A percentile compares a stretch with the other conserved stretches of the same genome.
Evolutionary conservation across 768 basidiomycete genomes (phyloP).

Genomic region (Leucocoprinus leucothites): DNA sequence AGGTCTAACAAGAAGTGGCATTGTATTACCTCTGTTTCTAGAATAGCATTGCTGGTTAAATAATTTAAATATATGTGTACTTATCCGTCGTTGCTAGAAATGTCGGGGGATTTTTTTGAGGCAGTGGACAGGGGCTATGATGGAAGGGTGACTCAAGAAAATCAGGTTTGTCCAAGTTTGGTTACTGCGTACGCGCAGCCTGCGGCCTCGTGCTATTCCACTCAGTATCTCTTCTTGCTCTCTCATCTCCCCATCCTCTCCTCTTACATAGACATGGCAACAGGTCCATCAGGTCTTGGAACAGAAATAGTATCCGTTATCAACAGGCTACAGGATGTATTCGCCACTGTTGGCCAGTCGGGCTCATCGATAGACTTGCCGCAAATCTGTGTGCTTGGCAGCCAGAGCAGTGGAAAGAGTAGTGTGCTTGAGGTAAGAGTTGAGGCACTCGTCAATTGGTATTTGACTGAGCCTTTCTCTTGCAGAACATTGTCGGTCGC

Average conservation of each 20-base stretch:
- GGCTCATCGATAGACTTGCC: constrained; percentile 83
- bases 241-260: constrained; percentile 16
- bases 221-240: constrained; percentile 11
- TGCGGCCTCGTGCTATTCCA: constrained; percentile 4
- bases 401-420: constrained; percentile 93
- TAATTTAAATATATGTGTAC: too few relatives aligned
- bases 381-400: constrained; percentile 88
- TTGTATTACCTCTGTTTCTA: too few relatives aligned
- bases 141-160: not conserved
- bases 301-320: constrained; percentile 77
- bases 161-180: constrained; percentile 10
- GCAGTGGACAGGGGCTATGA: too few relatives aligned
- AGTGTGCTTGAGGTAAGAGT: constrained; percentile 79
- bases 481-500: constrained; percentile 93
- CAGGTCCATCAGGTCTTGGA: constrained; percentile 66
- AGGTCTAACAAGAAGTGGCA: too few relatives aligned
- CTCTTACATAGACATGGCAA: constrained; percentile 36
- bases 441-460: not conserved
- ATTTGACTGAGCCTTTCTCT: constrained; percentile 11
- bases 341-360: constrained; percentile 76
- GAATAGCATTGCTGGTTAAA: too few relatives aligned
- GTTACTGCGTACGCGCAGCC: constrained; percentile 6
- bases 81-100: too few relatives aligned
- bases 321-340: constrained; percentile 92
- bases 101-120: not conserved